Conservation (phyloP, 306 rosid genomes). For the Neltuma alba region DNA sequence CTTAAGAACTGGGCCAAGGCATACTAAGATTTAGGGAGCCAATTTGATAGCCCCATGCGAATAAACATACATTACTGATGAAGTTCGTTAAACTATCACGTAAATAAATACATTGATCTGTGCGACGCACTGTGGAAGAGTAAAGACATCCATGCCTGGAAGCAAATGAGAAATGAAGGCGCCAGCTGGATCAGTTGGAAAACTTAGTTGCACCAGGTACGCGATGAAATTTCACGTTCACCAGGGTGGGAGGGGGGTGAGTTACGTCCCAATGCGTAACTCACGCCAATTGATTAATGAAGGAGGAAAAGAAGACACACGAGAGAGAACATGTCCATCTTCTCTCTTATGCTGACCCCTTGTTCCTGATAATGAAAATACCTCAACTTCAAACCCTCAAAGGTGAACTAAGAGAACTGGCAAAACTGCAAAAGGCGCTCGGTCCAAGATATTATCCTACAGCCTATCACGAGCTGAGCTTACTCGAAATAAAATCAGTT, state of each 20-base stretch:
- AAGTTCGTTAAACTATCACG: neutral
- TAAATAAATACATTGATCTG: neutral
- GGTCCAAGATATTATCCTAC: neutral
- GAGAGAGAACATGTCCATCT: neutral
- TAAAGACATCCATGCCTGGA: no score
- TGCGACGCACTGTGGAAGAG: neutral
- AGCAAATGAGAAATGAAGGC: no score
- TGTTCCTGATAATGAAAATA: no score
- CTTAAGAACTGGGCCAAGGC: neutral
- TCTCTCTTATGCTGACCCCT: neutral
- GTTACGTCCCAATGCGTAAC: no score
- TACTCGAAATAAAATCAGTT: neutral
- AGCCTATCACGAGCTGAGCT: neutral
- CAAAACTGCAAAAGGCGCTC: neutral
- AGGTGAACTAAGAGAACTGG: neutral
- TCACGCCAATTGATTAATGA: no score
- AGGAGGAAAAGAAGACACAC: neutral
- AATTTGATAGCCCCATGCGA: neutral
- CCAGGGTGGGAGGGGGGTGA: no score
- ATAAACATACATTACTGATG: neutral
- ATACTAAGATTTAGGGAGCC: slow-evolving; percentile 8
- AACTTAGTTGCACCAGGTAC: no score
- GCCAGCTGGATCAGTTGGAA: no score
- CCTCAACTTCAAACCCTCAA: slow-evolving; percentile 1
- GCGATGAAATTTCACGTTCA: no score